A percentile compares a stretch with the other conserved stretches of the same genome.
Evolutionary conservation across 2,329 filamentous ascomycete genomes (phyloP).

Genomic region (Aspergillus sp.): DNA sequence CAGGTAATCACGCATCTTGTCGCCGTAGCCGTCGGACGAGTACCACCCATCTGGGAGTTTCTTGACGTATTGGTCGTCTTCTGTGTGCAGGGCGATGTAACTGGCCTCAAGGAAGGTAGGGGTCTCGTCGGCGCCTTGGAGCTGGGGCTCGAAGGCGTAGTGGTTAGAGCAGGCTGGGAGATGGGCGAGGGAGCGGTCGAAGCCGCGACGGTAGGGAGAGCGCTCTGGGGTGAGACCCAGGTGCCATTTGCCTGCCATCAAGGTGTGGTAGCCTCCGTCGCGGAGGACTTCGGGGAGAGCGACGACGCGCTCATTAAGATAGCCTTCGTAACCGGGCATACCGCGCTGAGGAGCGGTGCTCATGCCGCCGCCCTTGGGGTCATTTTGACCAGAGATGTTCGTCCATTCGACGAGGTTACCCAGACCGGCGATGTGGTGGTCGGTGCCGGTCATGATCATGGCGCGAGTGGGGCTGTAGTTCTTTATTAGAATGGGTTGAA

Average conservation of each 20-base stretch:
- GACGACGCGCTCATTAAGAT: conserved; percentile 62
- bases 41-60: conserved; percentile 56
- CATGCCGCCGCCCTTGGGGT: conserved; percentile 54
- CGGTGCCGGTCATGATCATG: conserved; percentile 68
- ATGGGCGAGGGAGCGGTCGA: conserved; percentile 61
- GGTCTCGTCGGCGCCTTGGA: conserved; percentile 44
- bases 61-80: conserved; percentile 48
- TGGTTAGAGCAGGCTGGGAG: conserved; percentile 64
- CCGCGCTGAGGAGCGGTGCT: conserved; percentile 57
- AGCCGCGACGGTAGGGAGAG: conserved; percentile 59
- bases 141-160: conserved; percentile 55
- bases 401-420: conserved; percentile 63
- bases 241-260: conserved; percentile 67
- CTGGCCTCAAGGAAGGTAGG: conserved; percentile 46
- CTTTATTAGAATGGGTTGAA: background rate
- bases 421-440: conserved; percentile 57
- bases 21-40: conserved; percentile 56
- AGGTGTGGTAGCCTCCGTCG: conserved; percentile 61
- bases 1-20: conserved; percentile 56
- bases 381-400: conserved; percentile 56
- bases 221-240: conserved; percentile 61
- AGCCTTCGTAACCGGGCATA: conserved; percentile 65
- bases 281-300: conserved; percentile 61
- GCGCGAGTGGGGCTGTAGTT: conserved; percentile 56
- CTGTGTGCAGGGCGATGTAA: conserved; percentile 49